Evolutionary conservation across 139 green algal species (phyloP), one percentile per base, ranked within the genome.

Genomic region (Gonium pectorale): DNA sequence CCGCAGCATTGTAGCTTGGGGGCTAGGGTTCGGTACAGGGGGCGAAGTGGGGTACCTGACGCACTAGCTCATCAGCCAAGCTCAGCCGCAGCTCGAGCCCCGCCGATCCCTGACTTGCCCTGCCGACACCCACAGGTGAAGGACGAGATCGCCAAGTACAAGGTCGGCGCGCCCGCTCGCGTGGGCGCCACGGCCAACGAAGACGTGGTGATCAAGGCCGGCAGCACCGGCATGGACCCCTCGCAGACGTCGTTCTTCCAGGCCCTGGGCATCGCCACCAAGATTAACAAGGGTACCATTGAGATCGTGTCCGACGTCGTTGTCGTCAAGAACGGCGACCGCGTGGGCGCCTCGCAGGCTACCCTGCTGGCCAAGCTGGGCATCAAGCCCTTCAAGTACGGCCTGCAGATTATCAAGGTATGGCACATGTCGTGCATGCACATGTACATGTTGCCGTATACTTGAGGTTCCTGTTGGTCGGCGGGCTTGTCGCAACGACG

Each of bases 241-340:
- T 99, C 98, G 33, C 97, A 99, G 95, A 99, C 98, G 31, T 96
- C 90, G 52, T 99, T 99, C 95, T 99, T 99, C 96, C 97, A 99
- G 94, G 95, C 95, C 66, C 94, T 99, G 40, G 99, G 98, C 92
- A 99, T 99, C 89, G 95, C 98, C 86, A 99, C 98, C 89, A 99
- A 99, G 97, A 99, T 99, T 88, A 99, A 98, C 94, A 99, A 98
- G 94, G 98, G 97, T 91, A 96, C 93, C 63, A 96, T 99, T 83
- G 98, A 99, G 86, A 99, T 99, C 78, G 91, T 98, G 67, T 86
- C 87, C 41, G 95, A 98, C 64, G 93, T 99, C 41, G 87, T 96
- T 69, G 89, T 99, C 80, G 93, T 99, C 84, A 96, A 94, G 88
- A 73, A 60, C 35, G 95, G 95, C 62, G 95, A 98, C 60, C 96